These are phyloP conservation scores for Nannochloris sp. DNA, from an alignment of 139 green algal genomes.

Conservation along the genomic window DNA sequence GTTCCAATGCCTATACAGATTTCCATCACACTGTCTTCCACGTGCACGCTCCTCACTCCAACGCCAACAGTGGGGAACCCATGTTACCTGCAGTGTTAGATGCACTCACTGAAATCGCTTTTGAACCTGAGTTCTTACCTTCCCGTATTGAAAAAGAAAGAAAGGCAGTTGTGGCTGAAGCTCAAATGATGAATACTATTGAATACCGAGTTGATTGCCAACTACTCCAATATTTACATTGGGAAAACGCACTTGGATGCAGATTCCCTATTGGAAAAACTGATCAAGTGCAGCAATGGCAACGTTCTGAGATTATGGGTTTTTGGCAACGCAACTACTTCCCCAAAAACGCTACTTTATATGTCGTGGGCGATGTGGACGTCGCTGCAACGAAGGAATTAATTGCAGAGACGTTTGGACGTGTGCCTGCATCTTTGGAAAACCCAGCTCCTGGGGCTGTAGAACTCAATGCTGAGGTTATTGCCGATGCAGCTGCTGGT, in stretches of 20 bases:
- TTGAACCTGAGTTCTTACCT: constrained; percentile 76
- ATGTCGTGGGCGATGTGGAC: constrained; percentile 91
- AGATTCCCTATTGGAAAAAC: constrained; percentile 96
- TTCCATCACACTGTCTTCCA: constrained; percentile 99
- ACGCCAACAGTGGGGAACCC: constrained; percentile 52
- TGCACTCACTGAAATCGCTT: constrained; percentile 87
- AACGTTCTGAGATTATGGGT: constrained; percentile 49
- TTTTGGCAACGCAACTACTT: constrained; percentile 97
- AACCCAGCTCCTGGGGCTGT: background rate
- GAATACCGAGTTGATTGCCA: constrained; percentile 99
- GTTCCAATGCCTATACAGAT: constrained; percentile 99
- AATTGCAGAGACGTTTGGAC: constrained; percentile 61
- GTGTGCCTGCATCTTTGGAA: constrained; percentile 27
- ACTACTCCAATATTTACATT: constrained; percentile 93
- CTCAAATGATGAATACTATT: constrained; percentile 99
- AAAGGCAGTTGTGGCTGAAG: constrained; percentile 89
- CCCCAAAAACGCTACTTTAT: constrained; percentile 95
- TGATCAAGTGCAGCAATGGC: constrained; percentile 89
- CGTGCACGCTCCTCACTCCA: constrained; percentile 77
- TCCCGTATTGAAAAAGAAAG: constrained; percentile 96
- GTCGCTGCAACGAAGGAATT: constrained; percentile 34
- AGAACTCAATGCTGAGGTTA: constrained; percentile 1
- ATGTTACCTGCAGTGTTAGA: constrained; percentile 89
- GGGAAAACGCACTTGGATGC: constrained; percentile 90
- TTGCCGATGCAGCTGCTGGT: background rate